Evolutionary conservation across 352 stramenopile species (phyloP), one percentile per base, ranked within the genome.

Genomic region (Pythium pyrilobum): DNA sequence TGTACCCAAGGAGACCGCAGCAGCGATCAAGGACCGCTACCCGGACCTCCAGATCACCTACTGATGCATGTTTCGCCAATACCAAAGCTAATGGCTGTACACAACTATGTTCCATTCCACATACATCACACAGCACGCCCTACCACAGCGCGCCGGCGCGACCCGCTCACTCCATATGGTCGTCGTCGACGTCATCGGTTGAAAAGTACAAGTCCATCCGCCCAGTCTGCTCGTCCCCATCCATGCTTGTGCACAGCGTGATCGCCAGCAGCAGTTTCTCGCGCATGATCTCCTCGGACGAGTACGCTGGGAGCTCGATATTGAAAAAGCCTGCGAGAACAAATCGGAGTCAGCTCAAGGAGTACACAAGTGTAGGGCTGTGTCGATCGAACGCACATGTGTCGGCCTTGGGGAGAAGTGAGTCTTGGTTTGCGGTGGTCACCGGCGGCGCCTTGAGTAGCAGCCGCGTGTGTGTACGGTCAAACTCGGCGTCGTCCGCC

Each of bases 1-100:
- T 37, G 66, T 95, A n/a, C 87, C 81, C 4, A 95, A 94, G 51
- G 85, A 95, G 61, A 77, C 71, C 8, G 81, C 80, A 4, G 71
- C 79, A 12, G 56, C 77, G 11, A 74, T 92, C 31, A 83, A 83
- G 32, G 83, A 95, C 43, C 67, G 76, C 4, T 92, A 91, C 59
- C 75, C 72, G 18, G 72, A 86, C 41, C 62, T 85, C 3, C 64
- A 81, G 28, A 71, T 82, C 46, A 78, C 69, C 9, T 85, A 70
- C 46, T 85, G 59, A 20, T n/a, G n/a, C n/a, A n/a, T n/a, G n/a
- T n/a, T n/a, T n/a, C n/a, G n/a, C n/a, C n/a, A n/a, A n/a, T n/a
- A n/a, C n/a, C n/a, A n/a, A n/a, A n/a, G n/a, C n/a, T n/a, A n/a
- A n/a, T n/a, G n/a, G n/a, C n/a, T n/a, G n/a, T n/a, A n/a, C n/a